Evolutionary conservation across 805 yeast genomes (phyloP), one percentile per base, ranked within the genome.

Genomic region (Wickerhamiella vanderwaltii): DNA sequence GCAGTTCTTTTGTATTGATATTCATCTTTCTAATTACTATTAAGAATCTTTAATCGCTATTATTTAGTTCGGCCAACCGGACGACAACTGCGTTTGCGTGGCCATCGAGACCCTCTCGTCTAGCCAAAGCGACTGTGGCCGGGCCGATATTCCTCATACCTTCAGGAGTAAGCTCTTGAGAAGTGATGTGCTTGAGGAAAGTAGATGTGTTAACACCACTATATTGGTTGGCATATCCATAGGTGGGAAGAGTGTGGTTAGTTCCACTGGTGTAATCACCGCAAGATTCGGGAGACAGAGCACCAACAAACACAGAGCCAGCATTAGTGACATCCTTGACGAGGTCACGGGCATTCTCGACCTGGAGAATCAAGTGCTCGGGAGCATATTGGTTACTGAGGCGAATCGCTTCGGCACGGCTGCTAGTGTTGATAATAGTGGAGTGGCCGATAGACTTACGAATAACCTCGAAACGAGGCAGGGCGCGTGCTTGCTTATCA

Each of bases 261-360:
- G 99, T 91, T 60, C 99, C 99, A 46, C 87, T 75, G 0, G 96
- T 87, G 66, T 91, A 91, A 65, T 91, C 99, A 57, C 99, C 99
- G 61, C 96, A 87, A 2, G 94, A 81, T 62, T 91, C 99, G 39
- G 99, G 98, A 2, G 95, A 82, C 61, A 81, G 82, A 3, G 88
- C 80, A 34, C 99, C 99, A 43, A 91, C 96, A 56, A 91, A 91
- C 18, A 91, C 91, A 24, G 94, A 80, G 29, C 99, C 98, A 5
- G 99, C 99, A 59, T 91, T 79, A 48, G 82, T 79, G 26, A 91
- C 87, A 49, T 71, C 64, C 23, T 72, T 68, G 31, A 91, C 88
- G 56, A 71, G 82, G 30, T 65, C 61, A 41, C 73, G 65, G 9
- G 98, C 96, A 48, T 87, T 64, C 47, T 80, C 77, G 45, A 88